These are phyloP conservation scores for Aspergillus sclerotioniger DNA, from an alignment of 495 filamentous ascomycete species.

Conservation along the genomic window DNA sequence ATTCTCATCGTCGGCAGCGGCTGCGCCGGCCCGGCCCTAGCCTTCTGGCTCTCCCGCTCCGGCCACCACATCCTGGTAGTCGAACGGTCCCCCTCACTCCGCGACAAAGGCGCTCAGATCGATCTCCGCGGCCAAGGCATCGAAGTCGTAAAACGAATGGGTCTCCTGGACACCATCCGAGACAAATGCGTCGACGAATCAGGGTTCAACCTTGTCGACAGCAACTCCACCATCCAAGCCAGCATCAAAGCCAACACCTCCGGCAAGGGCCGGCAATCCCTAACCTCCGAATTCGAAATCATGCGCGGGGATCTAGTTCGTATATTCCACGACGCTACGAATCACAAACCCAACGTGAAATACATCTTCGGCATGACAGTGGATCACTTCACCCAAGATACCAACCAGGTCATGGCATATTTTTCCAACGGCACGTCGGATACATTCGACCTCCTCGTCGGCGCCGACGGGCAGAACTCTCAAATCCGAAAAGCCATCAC, in stretches of 20 bases:
- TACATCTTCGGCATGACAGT: constrained; percentile 40
- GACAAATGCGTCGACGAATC: constrained; percentile 31
- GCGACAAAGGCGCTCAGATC: constrained; percentile 37
- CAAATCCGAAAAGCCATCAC: constrained; percentile 35
- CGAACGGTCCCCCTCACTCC: constrained; percentile 37
- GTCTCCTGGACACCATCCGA: constrained; percentile 33
- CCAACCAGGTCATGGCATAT: constrained; percentile 29
- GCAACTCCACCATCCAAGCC: constrained; percentile 21
- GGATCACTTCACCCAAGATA: constrained; percentile 23
- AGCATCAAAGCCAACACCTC: constrained; percentile 32
- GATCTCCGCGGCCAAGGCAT: constrained; percentile 42
- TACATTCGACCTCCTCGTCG: constrained; percentile 49
- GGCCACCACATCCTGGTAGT: constrained; percentile 39
- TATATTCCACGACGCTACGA: constrained; percentile 37
- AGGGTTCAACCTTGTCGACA: constrained; percentile 36
- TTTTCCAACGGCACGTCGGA: constrained; percentile 37
- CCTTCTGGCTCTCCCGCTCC: constrained; percentile 35
- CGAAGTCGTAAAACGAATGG: constrained; percentile 39
- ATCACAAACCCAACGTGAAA: constrained; percentile 30
- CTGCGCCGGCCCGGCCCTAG: constrained; percentile 31
- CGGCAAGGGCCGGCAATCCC: constrained; percentile 28
- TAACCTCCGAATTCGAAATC: constrained; percentile 48
- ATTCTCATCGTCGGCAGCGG: constrained; percentile 47
- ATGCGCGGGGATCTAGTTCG: constrained; percentile 44
- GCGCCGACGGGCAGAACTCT: constrained; percentile 50